Evolutionary conservation across 2,329 filamentous ascomycete genomes (phyloP), one percentile per base, ranked within the genome.

Genomic region (Dactylellina sp.): DNA sequence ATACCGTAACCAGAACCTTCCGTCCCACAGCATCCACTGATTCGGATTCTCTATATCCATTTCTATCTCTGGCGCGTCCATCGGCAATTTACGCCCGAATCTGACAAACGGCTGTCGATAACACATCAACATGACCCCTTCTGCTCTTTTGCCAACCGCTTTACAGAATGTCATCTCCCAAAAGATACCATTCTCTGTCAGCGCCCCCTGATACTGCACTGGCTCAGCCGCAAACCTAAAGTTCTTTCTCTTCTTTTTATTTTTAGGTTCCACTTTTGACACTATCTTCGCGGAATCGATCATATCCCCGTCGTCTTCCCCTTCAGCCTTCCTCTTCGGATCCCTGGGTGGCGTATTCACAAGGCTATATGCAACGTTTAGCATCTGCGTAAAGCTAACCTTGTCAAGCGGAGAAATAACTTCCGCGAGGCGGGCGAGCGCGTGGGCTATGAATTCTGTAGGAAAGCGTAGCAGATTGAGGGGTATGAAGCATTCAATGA

Each of bases 401-500:
- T 49, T 25, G 18, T 66, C 61, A 5, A 74, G 20, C n/a, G 70
- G 70, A 1, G 70, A 61, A 2, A 74, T 22, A 12, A 66, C 70
- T 3, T 40, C 47, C 0, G 70, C 70, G 3, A 74, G 37, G 2
- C 46, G 55, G 6, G 42, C 47, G 1, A 74, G 25, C 7, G 61
- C 70, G 2, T 40, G 55, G 24, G 39, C 63, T 14, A 74, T 16
- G 32, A 74, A 65, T 37, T 65, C 22, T 12, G 25, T 2, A 0
- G 70, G 70, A 28, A 74, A 66, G 16, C 6, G 6, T 20, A 74
- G 47, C 20, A 74, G 46, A 12, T 40, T 4, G 20, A 42, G 2
- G 0, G 70, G 70, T n/a, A 74, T 74, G 40, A 62, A 62, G 32
- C 52, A 57, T 49, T 74, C 61, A 11, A 74, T 62, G 7, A 74